Conservation (phyloP, 352 stramenopile genomes). For the Phytophthora pistaciae region DNA sequence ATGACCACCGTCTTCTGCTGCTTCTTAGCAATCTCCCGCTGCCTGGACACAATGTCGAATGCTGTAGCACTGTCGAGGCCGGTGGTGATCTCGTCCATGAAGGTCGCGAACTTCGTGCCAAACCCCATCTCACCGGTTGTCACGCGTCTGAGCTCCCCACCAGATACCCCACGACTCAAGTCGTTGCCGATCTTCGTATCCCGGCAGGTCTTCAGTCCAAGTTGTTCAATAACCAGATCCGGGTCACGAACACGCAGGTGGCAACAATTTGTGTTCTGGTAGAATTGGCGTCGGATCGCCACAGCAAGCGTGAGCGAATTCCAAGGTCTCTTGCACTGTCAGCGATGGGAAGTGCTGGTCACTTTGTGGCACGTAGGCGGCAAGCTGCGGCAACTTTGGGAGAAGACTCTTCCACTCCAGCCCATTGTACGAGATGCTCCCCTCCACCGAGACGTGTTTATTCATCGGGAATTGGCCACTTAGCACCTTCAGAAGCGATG, state of each 20-base stretch:
- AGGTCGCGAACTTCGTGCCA: conserved; percentile 73
- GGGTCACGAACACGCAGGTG: no score
- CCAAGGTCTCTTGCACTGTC: conserved; percentile 92
- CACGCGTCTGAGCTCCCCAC: conserved; percentile 39
- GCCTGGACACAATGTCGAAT: conserved; percentile 83
- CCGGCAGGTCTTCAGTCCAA: conserved; percentile 51
- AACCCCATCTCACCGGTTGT: conserved; percentile 78
- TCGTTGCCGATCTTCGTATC: conserved; percentile 60
- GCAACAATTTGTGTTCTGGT: background rate
- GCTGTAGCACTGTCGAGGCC: conserved; percentile 35
- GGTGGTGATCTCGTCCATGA: conserved; percentile 77
- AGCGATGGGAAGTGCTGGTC: conserved; percentile 86
- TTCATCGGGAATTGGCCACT: conserved; percentile 39
- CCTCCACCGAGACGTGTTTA: conserved; percentile 40
- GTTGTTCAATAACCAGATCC: conserved; percentile 24
- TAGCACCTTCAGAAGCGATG: conserved; percentile 46
- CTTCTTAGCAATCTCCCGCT: conserved; percentile 38
- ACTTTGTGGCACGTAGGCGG: conserved; percentile 45
- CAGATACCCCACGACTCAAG: conserved; percentile 52
- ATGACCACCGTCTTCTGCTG: conserved; percentile 48
- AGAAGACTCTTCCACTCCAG: conserved; percentile 16
- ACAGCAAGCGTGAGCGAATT: conserved; percentile 50
- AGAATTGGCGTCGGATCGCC: background rate
- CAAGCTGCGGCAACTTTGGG: conserved; percentile 41
- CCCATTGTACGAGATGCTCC: conserved; percentile 43